Percentiles rank a stretch among this genome's conserved stretches.
phyloP scores from a whole-genome alignment of 2,329 filamentous ascomycete species.

The Xylariaceae sp. region DNA sequence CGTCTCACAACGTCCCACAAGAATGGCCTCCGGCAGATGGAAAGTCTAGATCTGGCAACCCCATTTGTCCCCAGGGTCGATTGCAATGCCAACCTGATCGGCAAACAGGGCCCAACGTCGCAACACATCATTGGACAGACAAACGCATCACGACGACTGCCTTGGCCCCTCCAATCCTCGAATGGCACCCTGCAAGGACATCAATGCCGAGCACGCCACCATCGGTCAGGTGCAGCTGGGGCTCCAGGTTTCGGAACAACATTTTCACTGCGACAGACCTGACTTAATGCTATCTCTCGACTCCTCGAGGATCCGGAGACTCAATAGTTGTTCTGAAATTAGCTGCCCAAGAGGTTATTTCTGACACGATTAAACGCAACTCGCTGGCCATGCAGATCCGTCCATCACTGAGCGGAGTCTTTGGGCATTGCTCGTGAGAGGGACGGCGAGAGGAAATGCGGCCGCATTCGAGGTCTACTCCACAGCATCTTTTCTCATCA shows the following conservation, averaged over 20 bases:
- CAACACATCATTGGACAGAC: neutral
- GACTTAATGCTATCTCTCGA: constrained; percentile 14
- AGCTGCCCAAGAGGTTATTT: neutral
- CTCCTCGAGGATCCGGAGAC: constrained; percentile 8
- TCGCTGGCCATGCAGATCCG: constrained; percentile 37
- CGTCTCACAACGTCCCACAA: neutral
- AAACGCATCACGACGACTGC: neutral
- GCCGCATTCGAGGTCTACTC: constrained; percentile 58
- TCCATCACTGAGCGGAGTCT: constrained; percentile 63
- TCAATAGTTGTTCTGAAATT: constrained; percentile 13
- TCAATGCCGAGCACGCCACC: constrained; percentile 20
- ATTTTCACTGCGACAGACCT: constrained; percentile 15
- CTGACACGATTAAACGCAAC: neutral
- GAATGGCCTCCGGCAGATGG: neutral
- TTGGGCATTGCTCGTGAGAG: constrained; percentile 56
- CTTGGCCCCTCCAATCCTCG: neutral
- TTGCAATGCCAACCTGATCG: neutral
- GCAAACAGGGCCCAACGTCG: neutral
- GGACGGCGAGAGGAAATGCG: constrained; percentile 56
- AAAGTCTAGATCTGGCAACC: neutral
- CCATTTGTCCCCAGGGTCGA: neutral
- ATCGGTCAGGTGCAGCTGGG: constrained; percentile 16
- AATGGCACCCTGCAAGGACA: constrained; percentile 13
- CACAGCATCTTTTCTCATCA: constrained; percentile 71
- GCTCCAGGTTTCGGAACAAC: constrained; percentile 9